Evolutionary conservation across 2,329 filamentous ascomycete genomes (phyloP), one percentile per base, ranked within the genome.

Genomic region (Stagonosporopsis chrysanthemi): DNA sequence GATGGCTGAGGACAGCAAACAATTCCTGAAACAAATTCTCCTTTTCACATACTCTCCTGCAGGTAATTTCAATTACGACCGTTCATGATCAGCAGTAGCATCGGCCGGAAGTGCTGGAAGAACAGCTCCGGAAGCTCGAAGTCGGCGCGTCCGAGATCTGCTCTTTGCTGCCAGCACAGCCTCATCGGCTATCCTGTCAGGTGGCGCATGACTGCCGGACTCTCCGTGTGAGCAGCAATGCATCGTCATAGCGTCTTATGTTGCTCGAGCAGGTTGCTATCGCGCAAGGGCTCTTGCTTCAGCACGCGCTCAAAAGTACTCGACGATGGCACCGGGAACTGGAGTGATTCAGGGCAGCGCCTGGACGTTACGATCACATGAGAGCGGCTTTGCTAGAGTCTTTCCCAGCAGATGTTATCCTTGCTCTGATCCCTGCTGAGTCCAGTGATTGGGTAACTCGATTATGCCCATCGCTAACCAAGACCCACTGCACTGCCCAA

Each of bases 221-320:
- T 39, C 51, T 17, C 52, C 51, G 54, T 55, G 58, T 54, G 58
- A 47, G 35, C 49, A 41, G 26, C 51, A 49, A 36, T 8, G 52
- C 60, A 47, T 60, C 23, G 46, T 58, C 31, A 52, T 48, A 45
- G 50, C 51, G 29, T 12, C 51, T 51, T 39, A 41, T 29, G 51
- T 56, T 58, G 64, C 64, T 56, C 59, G 61, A 56, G 50, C 60
- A 65, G 46, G 49, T 42, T 61, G 38, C 57, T 38, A 52, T 61
- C 43, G 56, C 46, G 44, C 54, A 49, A 15, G 31, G 35, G 14
- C 23, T 26, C 22, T 41, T 70, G 70, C 67, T 70, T 71, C 72
- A 75, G 72, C 67, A 76, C 56, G 72, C 73, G 73, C 73, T 67
- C 53, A 47, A 53, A 67, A 64, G 68, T 71, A 72, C 70, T 72